Percentiles rank a stretch among this genome's conserved stretches.
Conservation (phyloP, 2,329 filamentous ascomycete species). For the Aureobasidium subglaciale region DNA sequence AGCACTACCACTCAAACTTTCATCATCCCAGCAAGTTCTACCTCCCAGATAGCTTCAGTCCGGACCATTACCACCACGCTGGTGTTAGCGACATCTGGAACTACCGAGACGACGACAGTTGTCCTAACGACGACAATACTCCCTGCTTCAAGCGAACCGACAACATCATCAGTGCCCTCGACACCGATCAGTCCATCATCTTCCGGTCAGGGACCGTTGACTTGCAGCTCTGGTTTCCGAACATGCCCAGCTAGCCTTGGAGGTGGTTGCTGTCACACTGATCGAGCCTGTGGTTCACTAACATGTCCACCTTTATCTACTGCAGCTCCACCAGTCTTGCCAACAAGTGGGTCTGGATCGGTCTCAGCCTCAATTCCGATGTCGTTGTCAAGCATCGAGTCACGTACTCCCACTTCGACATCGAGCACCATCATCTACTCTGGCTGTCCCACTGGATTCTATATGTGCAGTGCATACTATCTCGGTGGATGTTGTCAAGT, state of each 20-base stretch:
- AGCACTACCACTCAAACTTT: slow-evolving; percentile 8
- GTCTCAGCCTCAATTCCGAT: slow-evolving; percentile 25
- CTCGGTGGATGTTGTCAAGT: slow-evolving; percentile 81
- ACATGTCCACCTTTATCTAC: slow-evolving; percentile 5
- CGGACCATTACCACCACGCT: slow-evolving; percentile 24
- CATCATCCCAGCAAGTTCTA: slow-evolving; percentile 19
- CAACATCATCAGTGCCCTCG: neutral
- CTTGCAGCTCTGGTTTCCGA: slow-evolving; percentile 39
- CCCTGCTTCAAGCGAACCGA: neutral
- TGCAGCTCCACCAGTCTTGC: slow-evolving; percentile 28
- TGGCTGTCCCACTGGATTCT: slow-evolving; percentile 81
- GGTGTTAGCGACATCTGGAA: slow-evolving; percentile 14
- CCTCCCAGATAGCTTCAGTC: slow-evolving; percentile 16
- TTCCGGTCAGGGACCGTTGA: slow-evolving; percentile 13
- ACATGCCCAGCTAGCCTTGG: slow-evolving; percentile 41
- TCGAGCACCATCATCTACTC: slow-evolving; percentile 21
- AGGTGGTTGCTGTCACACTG: slow-evolving; percentile 44
- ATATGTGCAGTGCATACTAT: slow-evolving; percentile 77
- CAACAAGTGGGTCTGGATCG: slow-evolving; percentile 33
- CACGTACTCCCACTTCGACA: slow-evolving; percentile 8
- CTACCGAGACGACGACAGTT: slow-evolving; percentile 16
- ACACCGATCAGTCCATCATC: slow-evolving; percentile 14
- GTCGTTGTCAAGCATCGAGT: slow-evolving; percentile 13
- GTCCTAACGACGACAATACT: slow-evolving; percentile 15
- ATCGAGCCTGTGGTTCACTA: slow-evolving; percentile 35